These are phyloP conservation scores for Microsporum canis DNA, from an alignment of 2,329 filamentous ascomycete species.

Conservation along the genomic window DNA sequence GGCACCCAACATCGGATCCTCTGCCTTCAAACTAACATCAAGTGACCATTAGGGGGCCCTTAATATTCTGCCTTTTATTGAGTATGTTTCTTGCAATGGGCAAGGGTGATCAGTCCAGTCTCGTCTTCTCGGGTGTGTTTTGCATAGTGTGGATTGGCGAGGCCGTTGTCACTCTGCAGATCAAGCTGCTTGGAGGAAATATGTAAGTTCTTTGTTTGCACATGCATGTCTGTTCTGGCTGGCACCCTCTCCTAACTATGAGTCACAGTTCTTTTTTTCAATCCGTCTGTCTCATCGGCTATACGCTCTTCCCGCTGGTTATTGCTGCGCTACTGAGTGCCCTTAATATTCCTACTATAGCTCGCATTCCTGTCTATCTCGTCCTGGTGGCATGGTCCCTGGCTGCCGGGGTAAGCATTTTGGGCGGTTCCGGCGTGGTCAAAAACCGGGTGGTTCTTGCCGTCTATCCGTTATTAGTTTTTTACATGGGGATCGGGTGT, in stretches of 20 bases:
- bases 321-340: constrained; percentile 85
- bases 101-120: constrained; percentile 68
- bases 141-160: constrained; percentile 95
- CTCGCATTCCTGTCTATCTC: constrained; percentile 80
- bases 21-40: not conserved
- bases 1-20: not conserved
- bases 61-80: constrained; percentile 85
- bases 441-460: constrained; percentile 89
- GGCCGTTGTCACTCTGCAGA: constrained; percentile 93
- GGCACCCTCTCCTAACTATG: not conserved
- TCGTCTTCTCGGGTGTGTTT: constrained; percentile 93
- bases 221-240: not conserved
- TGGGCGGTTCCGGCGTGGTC: constrained; percentile 89
- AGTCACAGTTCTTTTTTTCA: constrained; percentile 79
- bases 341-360: constrained; percentile 63
- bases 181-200: constrained; percentile 89
- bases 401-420: constrained; percentile 87
- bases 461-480: constrained; percentile 88
- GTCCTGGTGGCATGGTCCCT: constrained; percentile 84
- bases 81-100: constrained; percentile 79
- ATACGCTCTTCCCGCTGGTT: constrained; percentile 93
- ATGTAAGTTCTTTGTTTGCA: constrained; percentile 55
- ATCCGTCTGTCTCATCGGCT: constrained; percentile 94
- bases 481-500: constrained; percentile 85
- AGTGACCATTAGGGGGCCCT: constrained; percentile 55